Conservation (phyloP, 2,329 filamentous ascomycete species). For the Apiospora aurea region DNA sequence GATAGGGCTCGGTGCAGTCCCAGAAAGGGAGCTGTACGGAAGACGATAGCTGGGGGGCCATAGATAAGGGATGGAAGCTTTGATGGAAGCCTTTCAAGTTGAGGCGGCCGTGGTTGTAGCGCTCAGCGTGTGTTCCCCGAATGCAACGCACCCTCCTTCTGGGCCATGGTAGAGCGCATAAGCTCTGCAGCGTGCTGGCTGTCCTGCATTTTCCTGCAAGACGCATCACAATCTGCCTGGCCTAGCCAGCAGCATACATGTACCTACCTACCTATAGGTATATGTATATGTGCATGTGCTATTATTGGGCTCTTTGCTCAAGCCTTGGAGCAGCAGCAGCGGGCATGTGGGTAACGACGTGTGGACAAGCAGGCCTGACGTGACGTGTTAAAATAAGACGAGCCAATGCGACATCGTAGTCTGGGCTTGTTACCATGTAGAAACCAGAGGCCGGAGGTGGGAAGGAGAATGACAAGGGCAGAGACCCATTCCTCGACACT, state of each 20-base stretch:
- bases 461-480: neutral
- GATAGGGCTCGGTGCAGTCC: conserved; percentile 34
- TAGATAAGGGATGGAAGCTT: conserved; percentile 44
- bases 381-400: conserved; percentile 12
- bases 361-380: neutral
- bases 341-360: neutral
- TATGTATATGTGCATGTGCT: neutral
- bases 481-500: neutral
- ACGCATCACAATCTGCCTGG: conserved; percentile 19
- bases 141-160: conserved; percentile 10
- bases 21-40: conserved; percentile 44
- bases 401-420: neutral
- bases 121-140: conserved; percentile 8
- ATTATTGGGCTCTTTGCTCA: conserved; percentile 6
- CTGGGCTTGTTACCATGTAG: neutral
- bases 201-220: conserved; percentile 21
- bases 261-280: too few species aligned
- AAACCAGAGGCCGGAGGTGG: conserved; percentile 1
- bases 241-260: neutral
- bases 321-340: neutral
- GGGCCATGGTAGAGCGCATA: conserved; percentile 7
- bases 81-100: conserved; percentile 37
- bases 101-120: conserved; percentile 24
- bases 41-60: conserved; percentile 34
- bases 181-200: conserved; percentile 12